Percentiles rank a stretch among this genome's conserved stretches.
Conservation (phyloP, 2,329 filamentous ascomycete genomes). For the Epichloe gansuensis region DNA sequence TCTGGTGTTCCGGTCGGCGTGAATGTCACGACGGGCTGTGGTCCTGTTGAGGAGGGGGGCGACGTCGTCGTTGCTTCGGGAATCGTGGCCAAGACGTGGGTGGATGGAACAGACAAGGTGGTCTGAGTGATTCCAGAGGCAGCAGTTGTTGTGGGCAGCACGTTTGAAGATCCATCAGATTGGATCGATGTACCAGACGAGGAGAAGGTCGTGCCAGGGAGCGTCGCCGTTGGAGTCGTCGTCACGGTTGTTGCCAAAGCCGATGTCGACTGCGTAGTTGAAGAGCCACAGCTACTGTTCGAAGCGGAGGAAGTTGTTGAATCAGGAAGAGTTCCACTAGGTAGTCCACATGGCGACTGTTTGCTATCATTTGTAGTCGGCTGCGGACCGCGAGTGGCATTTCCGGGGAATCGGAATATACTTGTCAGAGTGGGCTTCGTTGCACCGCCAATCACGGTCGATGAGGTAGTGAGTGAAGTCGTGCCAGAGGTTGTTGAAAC, state of each 20-base stretch:
- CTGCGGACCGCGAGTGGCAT: neutral
- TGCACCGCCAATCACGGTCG: neutral
- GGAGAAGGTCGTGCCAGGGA: neutral
- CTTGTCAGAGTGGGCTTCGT: neutral
- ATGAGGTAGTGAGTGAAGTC: neutral
- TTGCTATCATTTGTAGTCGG: neutral
- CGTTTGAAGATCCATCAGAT: neutral
- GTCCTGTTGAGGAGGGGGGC: neutral
- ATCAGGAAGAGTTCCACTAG: neutral
- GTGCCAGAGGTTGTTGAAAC: neutral
- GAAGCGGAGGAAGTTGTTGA: neutral
- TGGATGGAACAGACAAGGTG: neutral
- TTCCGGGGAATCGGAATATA: neutral
- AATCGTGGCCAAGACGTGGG: neutral
- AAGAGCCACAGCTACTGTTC: neutral
- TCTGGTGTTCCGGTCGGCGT: conserved; percentile 25
- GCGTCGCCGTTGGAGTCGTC: neutral
- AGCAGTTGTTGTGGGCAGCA: neutral
- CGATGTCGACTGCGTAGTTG: neutral
- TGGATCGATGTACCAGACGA: neutral
- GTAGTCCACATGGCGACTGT: neutral
- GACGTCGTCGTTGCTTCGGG: neutral
- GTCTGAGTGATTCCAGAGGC: neutral
- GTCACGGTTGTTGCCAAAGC: neutral
- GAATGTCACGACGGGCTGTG: conserved; percentile 7